Conservation (phyloP, 108 stramenopile species). For the Nitzschia palea region DNA sequence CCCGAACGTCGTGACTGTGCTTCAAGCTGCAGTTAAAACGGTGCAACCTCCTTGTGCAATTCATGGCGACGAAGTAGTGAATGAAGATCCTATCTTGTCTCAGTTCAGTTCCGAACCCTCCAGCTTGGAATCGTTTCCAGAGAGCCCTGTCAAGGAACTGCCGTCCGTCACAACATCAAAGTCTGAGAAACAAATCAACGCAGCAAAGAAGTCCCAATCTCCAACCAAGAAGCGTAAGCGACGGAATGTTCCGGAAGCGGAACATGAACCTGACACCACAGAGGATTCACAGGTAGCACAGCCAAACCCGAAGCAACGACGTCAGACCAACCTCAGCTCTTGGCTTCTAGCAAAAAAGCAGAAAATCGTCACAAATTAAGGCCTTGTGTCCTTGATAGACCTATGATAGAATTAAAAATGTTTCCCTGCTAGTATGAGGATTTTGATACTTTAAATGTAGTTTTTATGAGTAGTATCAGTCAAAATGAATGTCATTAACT, state of each 20-base stretch:
- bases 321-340: slow-evolving; percentile 26
- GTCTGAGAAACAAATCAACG: neutral
- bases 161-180: neutral
- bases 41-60: neutral
- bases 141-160: slow-evolving; percentile 8
- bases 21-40: neutral
- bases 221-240: slow-evolving; percentile 19
- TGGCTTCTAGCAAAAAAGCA: slow-evolving; percentile 20
- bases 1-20: slow-evolving; percentile 12
- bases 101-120: slow-evolving; percentile 32
- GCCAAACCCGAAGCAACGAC: neutral
- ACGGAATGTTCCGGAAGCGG: neutral
- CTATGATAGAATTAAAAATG: too few relatives aligned
- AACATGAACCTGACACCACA: neutral
- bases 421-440: too few relatives aligned
- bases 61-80: neutral
- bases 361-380: too few relatives aligned
- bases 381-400: too few relatives aligned
- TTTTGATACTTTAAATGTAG: too few relatives aligned
- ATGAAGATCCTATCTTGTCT: slow-evolving; percentile 30
- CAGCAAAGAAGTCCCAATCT: neutral
- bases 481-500: too few relatives aligned
- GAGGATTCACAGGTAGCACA: slow-evolving; percentile 7
- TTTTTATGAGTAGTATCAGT: too few relatives aligned
- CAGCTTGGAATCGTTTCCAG: slow-evolving; percentile 33